Percentiles rank a stretch among this genome's conserved stretches.
Conservation (phyloP, 805 yeast genomes). For the Komagataella pastoris region DNA sequence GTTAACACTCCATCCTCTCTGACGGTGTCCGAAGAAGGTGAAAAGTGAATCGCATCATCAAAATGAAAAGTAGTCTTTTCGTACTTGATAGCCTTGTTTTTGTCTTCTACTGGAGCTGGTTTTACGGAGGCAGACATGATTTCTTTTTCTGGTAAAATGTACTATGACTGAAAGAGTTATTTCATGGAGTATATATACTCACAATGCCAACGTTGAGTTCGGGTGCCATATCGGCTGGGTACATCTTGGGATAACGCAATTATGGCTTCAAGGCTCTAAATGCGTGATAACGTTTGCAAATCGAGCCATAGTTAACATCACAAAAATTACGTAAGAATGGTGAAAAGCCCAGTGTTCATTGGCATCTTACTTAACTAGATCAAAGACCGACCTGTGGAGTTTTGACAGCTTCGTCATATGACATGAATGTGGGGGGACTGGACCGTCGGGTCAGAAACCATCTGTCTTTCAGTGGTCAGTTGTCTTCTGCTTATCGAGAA, state of each 20-base stretch:
- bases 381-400: background rate
- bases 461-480: too few species aligned
- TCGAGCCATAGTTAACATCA: background rate
- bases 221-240: background rate
- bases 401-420: background rate
- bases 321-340: background rate
- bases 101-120: background rate
- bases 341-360: background rate
- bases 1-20: background rate
- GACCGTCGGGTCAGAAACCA: too few species aligned
- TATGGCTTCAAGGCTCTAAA: background rate
- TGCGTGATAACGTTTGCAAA: background rate
- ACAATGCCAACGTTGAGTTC: background rate
- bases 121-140: background rate
- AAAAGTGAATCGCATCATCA: background rate
- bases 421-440: too few species aligned
- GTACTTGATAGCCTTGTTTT: background rate
- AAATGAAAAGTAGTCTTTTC: background rate
- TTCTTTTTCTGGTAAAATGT: background rate
- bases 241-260: background rate
- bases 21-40: background rate
- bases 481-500: too few species aligned
- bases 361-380: background rate
- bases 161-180: background rate
- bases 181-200: background rate